phyloP scores from a whole-genome alignment of 768 basidiomycete species.

The Mycena haematopus region DNA sequence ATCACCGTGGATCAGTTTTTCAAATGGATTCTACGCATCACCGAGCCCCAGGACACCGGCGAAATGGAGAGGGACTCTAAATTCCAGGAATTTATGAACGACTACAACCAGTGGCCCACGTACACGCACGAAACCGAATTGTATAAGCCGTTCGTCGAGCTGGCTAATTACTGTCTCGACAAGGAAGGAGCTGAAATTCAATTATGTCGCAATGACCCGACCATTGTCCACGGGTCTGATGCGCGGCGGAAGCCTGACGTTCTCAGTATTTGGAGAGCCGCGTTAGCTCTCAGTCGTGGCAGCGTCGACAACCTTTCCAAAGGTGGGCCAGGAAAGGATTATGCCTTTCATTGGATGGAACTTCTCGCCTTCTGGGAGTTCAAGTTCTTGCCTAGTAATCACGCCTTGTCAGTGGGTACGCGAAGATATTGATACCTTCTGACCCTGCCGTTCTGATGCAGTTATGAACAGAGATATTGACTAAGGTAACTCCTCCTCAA shows the following conservation, averaged over 20 bases:
- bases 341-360: conserved; percentile 14
- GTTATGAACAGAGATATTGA: too few relatives aligned
- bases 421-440: neutral
- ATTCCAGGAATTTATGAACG: neutral
- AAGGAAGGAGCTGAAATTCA: neutral
- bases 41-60: neutral
- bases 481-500: too few relatives aligned
- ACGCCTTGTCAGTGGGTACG: neutral
- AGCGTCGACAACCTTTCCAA: conserved; percentile 7
- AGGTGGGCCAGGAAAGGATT: neutral
- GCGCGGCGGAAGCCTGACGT: conserved; percentile 19
- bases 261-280: neutral
- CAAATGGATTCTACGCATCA: conserved; percentile 5
- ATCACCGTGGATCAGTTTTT: conserved; percentile 13
- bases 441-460: neutral
- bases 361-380: conserved; percentile 15
- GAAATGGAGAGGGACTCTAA: conserved; percentile 9
- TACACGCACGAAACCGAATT: neutral
- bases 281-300: neutral
- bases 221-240: neutral
- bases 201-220: conserved; percentile 13
- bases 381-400: conserved; percentile 3
- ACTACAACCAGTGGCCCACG: neutral
- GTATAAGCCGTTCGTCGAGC: conserved; percentile 9
- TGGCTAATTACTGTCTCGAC: conserved; percentile 10